These are phyloP conservation scores for Chlorella sp. DNA, from an alignment of 139 green algal species.

Conservation along the genomic window DNA sequence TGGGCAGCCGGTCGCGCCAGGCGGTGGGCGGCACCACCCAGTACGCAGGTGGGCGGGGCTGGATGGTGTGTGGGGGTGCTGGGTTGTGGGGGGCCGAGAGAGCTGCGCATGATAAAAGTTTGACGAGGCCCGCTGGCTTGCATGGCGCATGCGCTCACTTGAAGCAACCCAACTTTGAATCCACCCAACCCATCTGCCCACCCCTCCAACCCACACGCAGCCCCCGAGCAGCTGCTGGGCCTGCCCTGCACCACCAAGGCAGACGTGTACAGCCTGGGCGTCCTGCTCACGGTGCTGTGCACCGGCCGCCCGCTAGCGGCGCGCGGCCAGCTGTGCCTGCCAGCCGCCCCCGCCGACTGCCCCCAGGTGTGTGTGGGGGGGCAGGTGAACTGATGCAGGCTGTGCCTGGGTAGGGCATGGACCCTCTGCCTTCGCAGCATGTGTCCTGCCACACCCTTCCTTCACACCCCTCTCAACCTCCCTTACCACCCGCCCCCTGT, in stretches of 20 bases:
- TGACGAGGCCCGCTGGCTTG: too few species aligned
- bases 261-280: not conserved
- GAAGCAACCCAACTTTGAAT: not conserved
- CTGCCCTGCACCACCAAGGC: not conserved
- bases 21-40: not conserved
- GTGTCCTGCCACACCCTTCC: not conserved
- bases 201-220: not conserved
- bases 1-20: not conserved
- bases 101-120: too few species aligned
- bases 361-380: not conserved
- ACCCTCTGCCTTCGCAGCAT: not conserved
- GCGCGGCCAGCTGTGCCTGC: not conserved
- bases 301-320: not conserved
- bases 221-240: constrained; percentile 14
- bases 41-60: not conserved
- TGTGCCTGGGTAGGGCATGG: not conserved
- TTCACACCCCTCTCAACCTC: not conserved
- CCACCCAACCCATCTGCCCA: too few species aligned
- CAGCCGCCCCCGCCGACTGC: not conserved
- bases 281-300: not conserved
- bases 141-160: not conserved
- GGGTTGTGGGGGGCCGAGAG: too few species aligned
- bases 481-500: not conserved
- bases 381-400: too few species aligned
- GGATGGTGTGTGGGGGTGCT: not conserved